Conservation (phyloP, 371 early-diverging fungal species). For the Paraphysoderma sedebokerense region DNA sequence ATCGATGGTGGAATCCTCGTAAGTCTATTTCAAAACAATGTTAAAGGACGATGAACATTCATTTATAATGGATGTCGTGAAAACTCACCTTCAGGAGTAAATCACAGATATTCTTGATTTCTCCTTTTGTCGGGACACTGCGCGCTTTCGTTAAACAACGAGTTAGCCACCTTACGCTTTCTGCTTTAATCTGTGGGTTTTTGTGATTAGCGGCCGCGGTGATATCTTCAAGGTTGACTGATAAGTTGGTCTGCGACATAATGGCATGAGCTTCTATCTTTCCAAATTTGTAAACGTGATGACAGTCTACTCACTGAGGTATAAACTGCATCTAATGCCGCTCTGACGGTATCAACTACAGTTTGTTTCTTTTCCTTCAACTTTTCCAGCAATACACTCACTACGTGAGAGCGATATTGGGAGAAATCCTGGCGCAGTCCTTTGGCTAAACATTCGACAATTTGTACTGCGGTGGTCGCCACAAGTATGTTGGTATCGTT, state of each 20-base stretch:
- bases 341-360: slow-evolving; percentile 62
- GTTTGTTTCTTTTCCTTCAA: slow-evolving; percentile 84
- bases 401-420: slow-evolving; percentile 51
- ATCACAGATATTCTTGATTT: slow-evolving; percentile 57
- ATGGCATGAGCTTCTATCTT: not conserved
- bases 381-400: slow-evolving; percentile 61
- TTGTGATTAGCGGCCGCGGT: slow-evolving; percentile 52
- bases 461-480: slow-evolving; percentile 55
- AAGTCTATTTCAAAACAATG: slow-evolving; percentile 3
- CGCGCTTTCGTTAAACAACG: slow-evolving; percentile 49
- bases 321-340: slow-evolving; percentile 70
- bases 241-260: slow-evolving; percentile 16
- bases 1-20: slow-evolving; percentile 71
- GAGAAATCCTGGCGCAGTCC: slow-evolving; percentile 63
- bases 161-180: slow-evolving; percentile 46
- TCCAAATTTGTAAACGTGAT: not conserved
- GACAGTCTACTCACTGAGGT: slow-evolving; percentile 23
- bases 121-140: slow-evolving; percentile 49
- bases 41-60: not conserved
- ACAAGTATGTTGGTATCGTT: slow-evolving; percentile 77
- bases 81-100: slow-evolving; percentile 44
- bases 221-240: slow-evolving; percentile 53
- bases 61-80: too few relatives aligned
- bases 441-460: slow-evolving; percentile 65
- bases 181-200: slow-evolving; percentile 76